phyloP scores from a whole-genome alignment of 371 early-diverging fungal genomes.

The Thermomucor indicae-seudaticae region DNA sequence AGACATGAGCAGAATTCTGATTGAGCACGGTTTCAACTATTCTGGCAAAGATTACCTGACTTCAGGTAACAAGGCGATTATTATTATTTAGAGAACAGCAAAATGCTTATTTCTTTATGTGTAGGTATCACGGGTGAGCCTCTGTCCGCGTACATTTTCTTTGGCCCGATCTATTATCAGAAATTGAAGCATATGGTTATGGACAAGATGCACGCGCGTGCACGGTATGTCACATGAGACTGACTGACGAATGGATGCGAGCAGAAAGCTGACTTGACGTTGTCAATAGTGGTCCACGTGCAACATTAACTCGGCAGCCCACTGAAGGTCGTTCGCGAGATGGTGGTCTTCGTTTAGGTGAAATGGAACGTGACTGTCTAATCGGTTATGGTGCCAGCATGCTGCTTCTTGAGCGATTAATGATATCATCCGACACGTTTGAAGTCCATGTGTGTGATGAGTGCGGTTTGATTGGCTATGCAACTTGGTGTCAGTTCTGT shows the following conservation, averaged over 20 bases:
- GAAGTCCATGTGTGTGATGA: conserved; percentile 88
- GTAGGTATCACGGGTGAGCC: conserved; percentile 88
- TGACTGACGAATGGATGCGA: neutral
- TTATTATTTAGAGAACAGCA: neutral
- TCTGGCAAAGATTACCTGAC: conserved; percentile 99
- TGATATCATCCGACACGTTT: conserved; percentile 95
- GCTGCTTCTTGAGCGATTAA: conserved; percentile 92
- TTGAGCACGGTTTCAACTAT: conserved; percentile 96
- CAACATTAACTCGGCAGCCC: conserved; percentile 95
- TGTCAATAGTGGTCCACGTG: conserved; percentile 87
- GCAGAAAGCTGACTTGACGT: neutral
- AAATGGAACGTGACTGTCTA: conserved; percentile 99
- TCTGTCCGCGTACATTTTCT: conserved; percentile 95
- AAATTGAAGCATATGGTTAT: conserved; percentile 99
- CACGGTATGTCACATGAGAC: conserved; percentile 50
- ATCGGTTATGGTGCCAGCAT: conserved; percentile 98
- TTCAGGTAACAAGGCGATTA: conserved; percentile 50
- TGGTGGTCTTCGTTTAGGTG: conserved; percentile 97
- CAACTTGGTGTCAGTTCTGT: conserved; percentile 97
- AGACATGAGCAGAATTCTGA: conserved; percentile 92
- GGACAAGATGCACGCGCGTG: conserved; percentile 99
- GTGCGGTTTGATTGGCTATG: conserved; percentile 94
- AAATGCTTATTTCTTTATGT: conserved; percentile 9
- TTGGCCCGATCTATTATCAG: conserved; percentile 99
- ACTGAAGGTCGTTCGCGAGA: conserved; percentile 98